phyloP scores from a whole-genome alignment of 768 basidiomycete species.

The Mycena galopus region DNA sequence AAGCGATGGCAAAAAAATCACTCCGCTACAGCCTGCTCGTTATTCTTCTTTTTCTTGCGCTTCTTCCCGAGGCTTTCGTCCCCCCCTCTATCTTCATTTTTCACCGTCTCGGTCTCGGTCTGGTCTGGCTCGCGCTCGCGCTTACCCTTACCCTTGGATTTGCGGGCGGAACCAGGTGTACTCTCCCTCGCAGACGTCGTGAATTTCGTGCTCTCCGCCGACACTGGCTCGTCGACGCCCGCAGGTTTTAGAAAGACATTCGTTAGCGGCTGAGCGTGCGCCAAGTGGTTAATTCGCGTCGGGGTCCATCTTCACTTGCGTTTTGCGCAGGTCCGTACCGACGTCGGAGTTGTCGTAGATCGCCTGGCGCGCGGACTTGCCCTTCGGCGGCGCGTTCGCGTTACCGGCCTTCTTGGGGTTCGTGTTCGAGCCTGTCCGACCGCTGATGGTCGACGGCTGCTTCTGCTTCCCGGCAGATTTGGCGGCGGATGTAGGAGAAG shows the following conservation, averaged over 20 bases:
- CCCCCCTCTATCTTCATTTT: too few relatives aligned
- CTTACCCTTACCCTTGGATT: slow-evolving; percentile 46
- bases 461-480: slow-evolving; percentile 13
- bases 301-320: slow-evolving; percentile 1
- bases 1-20: neutral
- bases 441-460: slow-evolving; percentile 10
- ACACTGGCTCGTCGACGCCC: slow-evolving; percentile 70
- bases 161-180: slow-evolving; percentile 31
- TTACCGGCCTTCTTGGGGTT: slow-evolving; percentile 36
- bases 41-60: slow-evolving; percentile 54
- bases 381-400: slow-evolving; percentile 43
- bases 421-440: neutral
- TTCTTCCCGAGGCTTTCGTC: slow-evolving; percentile 35
- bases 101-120: slow-evolving; percentile 34
- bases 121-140: slow-evolving; percentile 40
- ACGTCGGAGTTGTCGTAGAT: slow-evolving; percentile 63
- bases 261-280: slow-evolving; percentile 6
- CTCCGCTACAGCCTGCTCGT: slow-evolving; percentile 30
- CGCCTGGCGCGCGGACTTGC: slow-evolving; percentile 57
- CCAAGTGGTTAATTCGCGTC: neutral
- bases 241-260: slow-evolving; percentile 65
- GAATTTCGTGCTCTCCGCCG: slow-evolving; percentile 37
- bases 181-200: neutral
- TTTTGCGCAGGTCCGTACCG: slow-evolving; percentile 63
- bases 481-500: slow-evolving; percentile 1